Conservation (phyloP, 2,329 filamentous ascomycete species). For the Phaeoacremonium minimum region DNA sequence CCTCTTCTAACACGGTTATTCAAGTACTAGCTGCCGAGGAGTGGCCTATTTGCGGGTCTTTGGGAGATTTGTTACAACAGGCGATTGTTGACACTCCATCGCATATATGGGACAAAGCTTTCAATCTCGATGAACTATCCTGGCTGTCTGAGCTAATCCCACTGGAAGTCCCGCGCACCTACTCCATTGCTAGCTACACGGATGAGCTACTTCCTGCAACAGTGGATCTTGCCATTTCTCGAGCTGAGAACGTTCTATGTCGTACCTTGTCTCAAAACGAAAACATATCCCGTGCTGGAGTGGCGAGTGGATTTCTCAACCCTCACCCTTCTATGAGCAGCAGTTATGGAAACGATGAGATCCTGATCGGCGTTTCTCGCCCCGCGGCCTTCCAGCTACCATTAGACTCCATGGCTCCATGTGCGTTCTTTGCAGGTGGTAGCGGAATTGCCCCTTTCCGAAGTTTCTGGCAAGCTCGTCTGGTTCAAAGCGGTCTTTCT, state of each 20-base stretch:
- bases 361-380: constrained; percentile 47
- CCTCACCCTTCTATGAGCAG: too few relatives aligned
- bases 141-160: constrained; percentile 43
- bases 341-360: constrained; percentile 43
- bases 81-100: constrained; percentile 41
- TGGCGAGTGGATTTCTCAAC: constrained; percentile 51
- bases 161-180: constrained; percentile 47
- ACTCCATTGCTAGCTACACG: constrained; percentile 46
- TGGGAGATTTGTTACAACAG: constrained; percentile 45
- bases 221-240: constrained; percentile 46
- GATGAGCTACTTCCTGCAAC: constrained; percentile 45
- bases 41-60: constrained; percentile 45
- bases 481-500: constrained; percentile 26
- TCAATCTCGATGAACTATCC: constrained; percentile 34
- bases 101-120: constrained; percentile 46
- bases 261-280: constrained; percentile 30
- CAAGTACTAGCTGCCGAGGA: constrained; percentile 43
- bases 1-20: constrained; percentile 44
- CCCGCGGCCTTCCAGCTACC: constrained; percentile 48
- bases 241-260: constrained; percentile 44
- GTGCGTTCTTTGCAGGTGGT: constrained; percentile 49
- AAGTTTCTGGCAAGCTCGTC: constrained; percentile 47
- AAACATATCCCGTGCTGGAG: constrained; percentile 33
- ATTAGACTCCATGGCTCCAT: constrained; percentile 41
- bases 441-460: constrained; percentile 50